These are phyloP conservation scores for Aspergillus carbonarius DNA, from an alignment of 2,329 filamentous ascomycete genomes.

Conservation along the genomic window DNA sequence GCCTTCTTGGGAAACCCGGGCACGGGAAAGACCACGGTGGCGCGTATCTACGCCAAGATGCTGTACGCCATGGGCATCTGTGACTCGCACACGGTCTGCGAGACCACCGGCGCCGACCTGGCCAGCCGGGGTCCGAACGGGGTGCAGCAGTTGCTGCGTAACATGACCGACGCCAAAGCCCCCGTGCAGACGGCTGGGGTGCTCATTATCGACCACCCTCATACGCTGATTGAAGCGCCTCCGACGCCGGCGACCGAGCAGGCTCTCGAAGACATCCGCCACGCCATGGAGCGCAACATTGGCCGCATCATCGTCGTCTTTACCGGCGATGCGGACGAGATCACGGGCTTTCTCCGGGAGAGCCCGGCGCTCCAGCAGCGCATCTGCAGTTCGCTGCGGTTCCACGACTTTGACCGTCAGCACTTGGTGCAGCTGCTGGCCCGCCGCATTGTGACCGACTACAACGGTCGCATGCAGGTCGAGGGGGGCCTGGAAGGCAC, in stretches of 20 bases:
- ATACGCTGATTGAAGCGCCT: slow-evolving; percentile 5
- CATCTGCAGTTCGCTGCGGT: slow-evolving; percentile 18
- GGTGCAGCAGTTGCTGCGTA: slow-evolving; percentile 8
- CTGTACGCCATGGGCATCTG: slow-evolving; percentile 19
- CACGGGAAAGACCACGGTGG: slow-evolving; percentile 20
- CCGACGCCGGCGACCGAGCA: slow-evolving; percentile 3
- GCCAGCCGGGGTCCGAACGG: slow-evolving; percentile 12
- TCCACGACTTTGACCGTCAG: slow-evolving; percentile 18
- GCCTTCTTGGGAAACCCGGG: slow-evolving; percentile 21
- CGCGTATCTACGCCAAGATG: slow-evolving; percentile 21
- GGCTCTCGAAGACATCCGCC: slow-evolving; percentile 13
- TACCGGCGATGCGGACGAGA: slow-evolving; percentile 9
- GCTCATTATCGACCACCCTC: slow-evolving; percentile 18
- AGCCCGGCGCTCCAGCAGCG: slow-evolving; percentile 14
- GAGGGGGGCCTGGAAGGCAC: slow-evolving; percentile 21
- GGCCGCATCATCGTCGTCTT: slow-evolving; percentile 19
- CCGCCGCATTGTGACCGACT: slow-evolving; percentile 15
- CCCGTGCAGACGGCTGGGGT: slow-evolving; percentile 13
- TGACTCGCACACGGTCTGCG: slow-evolving; percentile 12
- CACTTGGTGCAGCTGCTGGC: slow-evolving; percentile 13
- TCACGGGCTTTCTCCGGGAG: slow-evolving; percentile 15
- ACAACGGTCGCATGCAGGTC: slow-evolving; percentile 20
- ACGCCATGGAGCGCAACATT: slow-evolving; percentile 16
- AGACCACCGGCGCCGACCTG: slow-evolving; percentile 18
- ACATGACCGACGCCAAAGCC: slow-evolving; percentile 9